Percentiles rank a stretch among this genome's conserved stretches.
phyloP scores from a whole-genome alignment of 345 rosid genomes.

The Triadica sebifera region DNA sequence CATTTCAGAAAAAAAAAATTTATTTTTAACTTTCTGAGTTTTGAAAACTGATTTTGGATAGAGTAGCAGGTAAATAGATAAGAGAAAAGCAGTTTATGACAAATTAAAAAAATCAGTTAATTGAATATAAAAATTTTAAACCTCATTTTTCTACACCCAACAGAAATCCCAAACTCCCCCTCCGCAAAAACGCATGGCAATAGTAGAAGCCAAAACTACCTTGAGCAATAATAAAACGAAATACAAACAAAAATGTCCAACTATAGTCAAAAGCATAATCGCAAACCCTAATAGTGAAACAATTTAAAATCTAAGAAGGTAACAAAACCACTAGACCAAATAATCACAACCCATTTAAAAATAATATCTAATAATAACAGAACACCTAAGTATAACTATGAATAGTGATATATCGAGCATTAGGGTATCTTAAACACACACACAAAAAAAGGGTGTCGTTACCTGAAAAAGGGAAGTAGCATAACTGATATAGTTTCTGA shows the following conservation, averaged over 20 bases:
- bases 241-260: not conserved
- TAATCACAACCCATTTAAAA: slow-evolving; percentile 6
- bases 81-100: too few species aligned
- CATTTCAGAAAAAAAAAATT: too few species aligned
- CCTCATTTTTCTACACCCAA: too few species aligned
- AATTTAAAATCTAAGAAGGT: not conserved
- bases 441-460: not conserved
- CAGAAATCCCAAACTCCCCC: too few species aligned
- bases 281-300: not conserved
- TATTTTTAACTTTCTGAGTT: too few species aligned
- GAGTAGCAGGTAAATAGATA: too few species aligned
- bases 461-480: slow-evolving; percentile 86
- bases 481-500: slow-evolving; percentile 84
- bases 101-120: too few species aligned
- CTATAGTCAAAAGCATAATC: not conserved
- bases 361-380: not conserved
- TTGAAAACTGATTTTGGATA: too few species aligned
- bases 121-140: too few species aligned
- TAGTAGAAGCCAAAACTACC: not conserved
- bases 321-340: not conserved
- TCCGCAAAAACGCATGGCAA: not conserved
- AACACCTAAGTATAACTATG: not conserved
- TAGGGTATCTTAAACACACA: too few species aligned
- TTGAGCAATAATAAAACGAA: not conserved
- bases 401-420: not conserved